Conservation (phyloP, 140 eudicot genomes). For the Ambrosia hybrid region DNA sequence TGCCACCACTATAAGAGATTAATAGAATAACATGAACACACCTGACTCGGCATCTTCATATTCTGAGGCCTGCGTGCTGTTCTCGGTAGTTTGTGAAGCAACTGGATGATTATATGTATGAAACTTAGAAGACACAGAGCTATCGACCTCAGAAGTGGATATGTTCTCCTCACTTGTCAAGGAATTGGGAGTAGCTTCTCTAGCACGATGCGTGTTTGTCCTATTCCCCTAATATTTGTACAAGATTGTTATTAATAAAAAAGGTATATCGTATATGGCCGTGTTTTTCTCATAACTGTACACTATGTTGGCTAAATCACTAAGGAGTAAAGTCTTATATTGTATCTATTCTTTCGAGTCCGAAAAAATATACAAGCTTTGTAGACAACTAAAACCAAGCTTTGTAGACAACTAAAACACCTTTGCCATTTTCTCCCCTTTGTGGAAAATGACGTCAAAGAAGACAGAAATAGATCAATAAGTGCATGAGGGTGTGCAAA, state of each 20-base stretch:
- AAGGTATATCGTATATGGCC: no score
- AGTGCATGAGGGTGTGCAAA: no score
- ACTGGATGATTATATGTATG: conserved; percentile 47
- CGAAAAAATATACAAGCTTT: no score
- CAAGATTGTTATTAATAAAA: conserved; percentile 10
- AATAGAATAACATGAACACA: conserved; percentile 26
- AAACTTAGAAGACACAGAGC: conserved; percentile 54
- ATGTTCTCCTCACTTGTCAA: conserved; percentile 55
- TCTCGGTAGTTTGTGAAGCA: conserved; percentile 72
- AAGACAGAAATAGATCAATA: no score
- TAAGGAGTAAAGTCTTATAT: not conserved
- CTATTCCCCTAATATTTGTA: conserved; percentile 62
- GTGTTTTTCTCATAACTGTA: no score
- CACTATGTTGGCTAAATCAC: conserved; percentile 4
- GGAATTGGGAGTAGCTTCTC: conserved; percentile 47
- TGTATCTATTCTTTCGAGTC: not conserved
- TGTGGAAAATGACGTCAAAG: no score
- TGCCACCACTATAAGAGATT: conserved; percentile 13
- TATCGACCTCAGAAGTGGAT: conserved; percentile 61
- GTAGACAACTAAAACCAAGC: no score
- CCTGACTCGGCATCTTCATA: conserved; percentile 95
- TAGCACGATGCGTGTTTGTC: conserved; percentile 59
- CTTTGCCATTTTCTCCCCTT: not conserved
- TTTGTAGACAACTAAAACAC: not conserved
- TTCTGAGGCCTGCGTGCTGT: conserved; percentile 77